Percentiles rank a stretch among this genome's conserved stretches.
Conservation (phyloP, 352 stramenopile genomes). For the Pythium coloratum region DNA sequence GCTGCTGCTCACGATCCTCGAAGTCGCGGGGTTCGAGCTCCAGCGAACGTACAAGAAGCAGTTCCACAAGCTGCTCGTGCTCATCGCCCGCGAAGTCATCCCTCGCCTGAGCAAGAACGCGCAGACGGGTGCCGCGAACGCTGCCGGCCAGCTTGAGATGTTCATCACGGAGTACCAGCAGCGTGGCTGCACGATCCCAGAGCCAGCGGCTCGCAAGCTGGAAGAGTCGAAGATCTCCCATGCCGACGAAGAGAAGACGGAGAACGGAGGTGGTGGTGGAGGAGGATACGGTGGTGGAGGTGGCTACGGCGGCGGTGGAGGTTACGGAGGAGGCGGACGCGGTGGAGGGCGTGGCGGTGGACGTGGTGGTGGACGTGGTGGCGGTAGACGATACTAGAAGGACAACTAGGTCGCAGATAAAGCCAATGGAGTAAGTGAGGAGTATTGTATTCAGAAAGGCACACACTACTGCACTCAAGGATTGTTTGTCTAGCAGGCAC, state of each 20-base stretch:
- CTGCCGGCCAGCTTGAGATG: constrained; percentile 69
- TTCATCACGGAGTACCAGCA: constrained; percentile 71
- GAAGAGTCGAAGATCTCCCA: constrained; percentile 68
- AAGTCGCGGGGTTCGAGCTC: constrained; percentile 75
- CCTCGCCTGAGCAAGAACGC: constrained; percentile 70
- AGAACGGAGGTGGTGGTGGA: constrained; percentile 36
- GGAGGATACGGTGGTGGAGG: constrained; percentile 22
- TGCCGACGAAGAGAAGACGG: constrained; percentile 68
- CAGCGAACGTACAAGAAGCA: constrained; percentile 64
- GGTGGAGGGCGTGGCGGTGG: constrained; percentile 35
- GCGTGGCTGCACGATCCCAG: constrained; percentile 50
- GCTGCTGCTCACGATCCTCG: constrained; percentile 71
- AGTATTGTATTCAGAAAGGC: neutral
- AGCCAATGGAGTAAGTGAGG: neutral
- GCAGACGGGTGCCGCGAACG: constrained; percentile 74
- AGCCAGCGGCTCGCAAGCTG: constrained; percentile 64
- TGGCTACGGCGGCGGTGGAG: constrained; percentile 28
- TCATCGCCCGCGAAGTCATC: constrained; percentile 65
- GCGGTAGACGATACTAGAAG: neutral
- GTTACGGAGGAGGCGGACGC: constrained; percentile 32
- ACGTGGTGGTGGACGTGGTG: constrained; percentile 10
- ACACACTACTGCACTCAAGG: neutral
- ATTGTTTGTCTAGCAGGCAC: neutral
- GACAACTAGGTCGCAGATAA: neutral
- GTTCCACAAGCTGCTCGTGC: constrained; percentile 76